A percentile compares a stretch with the other conserved stretches of the same genome.
Evolutionary conservation across 2,329 filamentous ascomycete species (phyloP).

Genomic region (Botryosphaeria agaves): DNA sequence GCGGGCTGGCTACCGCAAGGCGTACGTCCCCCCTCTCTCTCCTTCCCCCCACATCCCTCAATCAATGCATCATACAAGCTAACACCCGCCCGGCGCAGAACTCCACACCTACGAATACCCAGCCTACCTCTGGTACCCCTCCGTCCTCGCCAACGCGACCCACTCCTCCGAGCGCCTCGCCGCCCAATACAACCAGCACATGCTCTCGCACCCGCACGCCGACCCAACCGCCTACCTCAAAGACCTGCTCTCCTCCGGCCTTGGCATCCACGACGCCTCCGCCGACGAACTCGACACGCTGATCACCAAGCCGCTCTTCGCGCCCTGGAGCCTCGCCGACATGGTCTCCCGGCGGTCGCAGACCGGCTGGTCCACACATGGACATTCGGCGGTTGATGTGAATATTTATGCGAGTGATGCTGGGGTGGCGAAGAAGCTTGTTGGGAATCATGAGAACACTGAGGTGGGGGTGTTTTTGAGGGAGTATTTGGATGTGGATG

Average conservation of each 20-base stretch:
- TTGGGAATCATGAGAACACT: constrained; percentile 88
- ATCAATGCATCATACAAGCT: constrained; percentile 1
- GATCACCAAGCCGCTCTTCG: constrained; percentile 36
- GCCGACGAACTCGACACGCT: constrained; percentile 54
- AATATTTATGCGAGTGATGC: constrained; percentile 82
- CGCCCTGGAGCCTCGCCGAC: constrained; percentile 52
- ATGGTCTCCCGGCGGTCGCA: constrained; percentile 80
- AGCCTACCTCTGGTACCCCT: constrained; percentile 65
- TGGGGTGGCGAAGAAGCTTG: constrained; percentile 41
- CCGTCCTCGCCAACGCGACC: constrained; percentile 63
- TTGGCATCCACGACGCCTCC: constrained; percentile 61
- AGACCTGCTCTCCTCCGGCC: constrained; percentile 46
- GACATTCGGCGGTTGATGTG: constrained; percentile 77
- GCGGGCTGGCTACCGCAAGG: constrained; percentile 66
- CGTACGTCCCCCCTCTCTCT: constrained; percentile 31
- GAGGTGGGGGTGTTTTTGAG: constrained; percentile 73
- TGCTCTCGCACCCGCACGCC: constrained; percentile 6
- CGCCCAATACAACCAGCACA: constrained; percentile 33
- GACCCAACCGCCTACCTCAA: constrained; percentile 41
- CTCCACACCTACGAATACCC: constrained; percentile 44
- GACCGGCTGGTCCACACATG: constrained; percentile 87
- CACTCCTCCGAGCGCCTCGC: constrained; percentile 56
- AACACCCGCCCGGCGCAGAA: constrained; percentile 23
- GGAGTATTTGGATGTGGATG: constrained; percentile 63
- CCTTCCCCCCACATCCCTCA: neutral